Evolutionary conservation across 75 land plant species (phyloP).

Genomic region (Sequoia sempervirens): DNA sequence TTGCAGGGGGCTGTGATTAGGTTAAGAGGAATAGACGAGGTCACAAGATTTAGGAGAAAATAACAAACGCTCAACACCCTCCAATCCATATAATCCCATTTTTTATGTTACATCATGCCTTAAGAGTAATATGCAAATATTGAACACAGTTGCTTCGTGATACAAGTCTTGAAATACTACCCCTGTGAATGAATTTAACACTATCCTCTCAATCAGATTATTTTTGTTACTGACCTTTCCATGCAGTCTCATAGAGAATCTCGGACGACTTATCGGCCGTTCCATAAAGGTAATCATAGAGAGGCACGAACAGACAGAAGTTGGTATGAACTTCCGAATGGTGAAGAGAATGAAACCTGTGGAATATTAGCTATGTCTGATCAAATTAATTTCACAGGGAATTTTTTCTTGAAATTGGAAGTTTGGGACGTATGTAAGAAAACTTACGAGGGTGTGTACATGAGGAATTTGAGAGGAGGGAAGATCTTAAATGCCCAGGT

Average conservation of each 20-base stretch:
- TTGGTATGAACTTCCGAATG: slow-evolving; percentile 90
- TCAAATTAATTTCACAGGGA: neutral
- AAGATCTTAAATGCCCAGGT: slow-evolving; percentile 52
- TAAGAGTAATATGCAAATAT: no score
- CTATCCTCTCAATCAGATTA: no score
- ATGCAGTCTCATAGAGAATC: slow-evolving; percentile 33
- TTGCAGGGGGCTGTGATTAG: no score
- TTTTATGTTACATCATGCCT: no score
- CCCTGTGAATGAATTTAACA: no score
- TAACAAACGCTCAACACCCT: no score
- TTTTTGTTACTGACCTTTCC: slow-evolving; percentile 14
- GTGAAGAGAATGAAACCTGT: slow-evolving; percentile 85
- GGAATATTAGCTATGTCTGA: neutral
- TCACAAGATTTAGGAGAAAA: no score
- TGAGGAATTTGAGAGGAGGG: slow-evolving; percentile 82
- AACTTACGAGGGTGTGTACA: slow-evolving; percentile 90
- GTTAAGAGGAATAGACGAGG: no score
- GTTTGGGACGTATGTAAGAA: neutral
- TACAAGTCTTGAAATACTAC: no score
- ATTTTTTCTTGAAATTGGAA: neutral
- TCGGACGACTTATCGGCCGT: slow-evolving; percentile 66
- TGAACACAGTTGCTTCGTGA: neutral
- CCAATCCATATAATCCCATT: no score
- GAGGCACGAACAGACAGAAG: slow-evolving; percentile 83
- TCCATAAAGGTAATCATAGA: slow-evolving; percentile 75